phyloP scores from a whole-genome alignment of 163 green algal species.

The Volvox carteri region DNA sequence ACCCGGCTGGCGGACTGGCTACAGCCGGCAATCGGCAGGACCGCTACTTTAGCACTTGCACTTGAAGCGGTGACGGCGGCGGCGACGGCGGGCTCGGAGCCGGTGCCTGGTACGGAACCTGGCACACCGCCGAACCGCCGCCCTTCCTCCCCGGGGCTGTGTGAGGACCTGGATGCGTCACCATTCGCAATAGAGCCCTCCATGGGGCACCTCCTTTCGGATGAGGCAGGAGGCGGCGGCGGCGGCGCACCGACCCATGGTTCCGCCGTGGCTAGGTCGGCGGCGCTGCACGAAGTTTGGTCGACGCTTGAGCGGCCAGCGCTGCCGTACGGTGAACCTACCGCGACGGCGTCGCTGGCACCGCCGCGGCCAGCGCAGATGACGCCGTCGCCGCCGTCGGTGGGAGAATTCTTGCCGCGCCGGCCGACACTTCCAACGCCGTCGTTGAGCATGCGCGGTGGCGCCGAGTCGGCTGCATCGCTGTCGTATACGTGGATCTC shows the following conservation, averaged over 20 bases:
- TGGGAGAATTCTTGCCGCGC: neutral
- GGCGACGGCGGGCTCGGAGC: neutral
- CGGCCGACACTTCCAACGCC: neutral
- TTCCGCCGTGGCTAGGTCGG: neutral
- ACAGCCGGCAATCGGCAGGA: neutral
- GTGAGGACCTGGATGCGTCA: neutral
- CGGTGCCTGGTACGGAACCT: neutral
- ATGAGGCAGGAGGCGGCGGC: no score
- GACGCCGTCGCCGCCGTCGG: neutral
- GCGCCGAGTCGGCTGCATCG: neutral
- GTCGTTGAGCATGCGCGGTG: neutral
- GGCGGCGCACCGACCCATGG: neutral
- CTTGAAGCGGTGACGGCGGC: neutral
- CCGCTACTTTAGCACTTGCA: neutral
- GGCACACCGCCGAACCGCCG: neutral
- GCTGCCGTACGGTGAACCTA: neutral
- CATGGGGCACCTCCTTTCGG: neutral
- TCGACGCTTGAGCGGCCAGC: neutral
- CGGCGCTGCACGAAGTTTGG: neutral
- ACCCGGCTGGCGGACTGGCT: conserved; percentile 1
- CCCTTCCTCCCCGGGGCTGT: neutral
- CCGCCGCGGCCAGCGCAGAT: neutral
- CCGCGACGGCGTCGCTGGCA: neutral
- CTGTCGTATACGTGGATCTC: neutral
- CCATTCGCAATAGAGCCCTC: neutral